phyloP scores from a whole-genome alignment of 345 rosid species.

The sweet orange (Citrus sinensis) region DVS_A1.0 CM039169.1:12865501-12866000 shows the following conservation, averaged over 20 bases:
- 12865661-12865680: neutral
- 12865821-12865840: neutral
- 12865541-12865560: conserved; percentile 72
- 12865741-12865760: conserved; percentile 88
- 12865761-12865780: conserved; percentile 96
- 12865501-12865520: neutral
- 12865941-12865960: conserved; percentile 96
- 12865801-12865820: conserved; percentile 91
- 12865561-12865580: conserved; percentile 96
- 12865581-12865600: conserved; percentile 94
- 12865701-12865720: conserved; percentile 12
- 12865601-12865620: conserved; percentile 89
- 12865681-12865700: neutral
- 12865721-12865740: conserved; percentile 59
- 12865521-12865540: conserved; percentile 36
- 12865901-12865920: conserved; percentile 96
- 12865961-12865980: conserved; percentile 47
- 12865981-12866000: neutral
- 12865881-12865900: conserved; percentile 63
- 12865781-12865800: conserved; percentile 82
- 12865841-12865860: neutral
- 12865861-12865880: neutral
- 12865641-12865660: conserved; percentile 73
- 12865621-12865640: conserved; percentile 87
- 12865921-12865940: conserved; percentile 90